Conservation (phyloP, 129 eudicot genomes). For the Saposhnikovia divaricata region DNA sequence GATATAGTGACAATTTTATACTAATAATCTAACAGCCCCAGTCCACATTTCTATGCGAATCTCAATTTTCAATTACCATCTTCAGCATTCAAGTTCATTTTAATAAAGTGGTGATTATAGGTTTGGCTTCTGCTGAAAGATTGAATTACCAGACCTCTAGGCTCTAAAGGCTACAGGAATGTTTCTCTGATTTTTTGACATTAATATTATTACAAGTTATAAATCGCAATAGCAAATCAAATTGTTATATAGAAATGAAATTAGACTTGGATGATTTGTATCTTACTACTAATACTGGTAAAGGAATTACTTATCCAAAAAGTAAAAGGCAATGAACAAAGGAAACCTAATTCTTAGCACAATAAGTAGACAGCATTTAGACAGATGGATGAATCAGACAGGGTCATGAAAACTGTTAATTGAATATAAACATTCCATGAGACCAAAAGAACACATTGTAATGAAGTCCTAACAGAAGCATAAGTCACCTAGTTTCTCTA, state of each 20-base stretch:
- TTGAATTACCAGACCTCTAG: not conserved
- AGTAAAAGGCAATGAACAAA: not conserved
- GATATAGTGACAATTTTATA: not conserved
- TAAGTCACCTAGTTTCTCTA: constrained; percentile 18
- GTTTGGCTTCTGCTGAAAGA: constrained; percentile 3
- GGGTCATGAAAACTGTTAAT: constrained; percentile 18
- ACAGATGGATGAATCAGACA: not conserved
- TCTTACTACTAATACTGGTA: not conserved
- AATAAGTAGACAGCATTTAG: not conserved
- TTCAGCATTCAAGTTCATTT: constrained; percentile 24
- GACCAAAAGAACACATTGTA: constrained; percentile 23
- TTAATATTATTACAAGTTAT: not conserved
- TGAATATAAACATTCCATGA: constrained; percentile 22
- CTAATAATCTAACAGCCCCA: not conserved
- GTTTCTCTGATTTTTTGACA: not conserved
- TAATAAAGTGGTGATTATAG: constrained; percentile 14
- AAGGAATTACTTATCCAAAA: not conserved
- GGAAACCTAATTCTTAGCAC: not conserved
- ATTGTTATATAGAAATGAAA: not conserved
- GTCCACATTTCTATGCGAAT: constrained; percentile 19
- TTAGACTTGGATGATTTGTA: not conserved
- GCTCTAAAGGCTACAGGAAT: not conserved
- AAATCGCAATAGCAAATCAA: not conserved
- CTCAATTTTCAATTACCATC: constrained; percentile 19
- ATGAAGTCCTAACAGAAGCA: constrained; percentile 8